Base-by-base conservation (phyloP, 2,329 filamentous ascomycete species). In the Celoporthe dispersa region DNA sequence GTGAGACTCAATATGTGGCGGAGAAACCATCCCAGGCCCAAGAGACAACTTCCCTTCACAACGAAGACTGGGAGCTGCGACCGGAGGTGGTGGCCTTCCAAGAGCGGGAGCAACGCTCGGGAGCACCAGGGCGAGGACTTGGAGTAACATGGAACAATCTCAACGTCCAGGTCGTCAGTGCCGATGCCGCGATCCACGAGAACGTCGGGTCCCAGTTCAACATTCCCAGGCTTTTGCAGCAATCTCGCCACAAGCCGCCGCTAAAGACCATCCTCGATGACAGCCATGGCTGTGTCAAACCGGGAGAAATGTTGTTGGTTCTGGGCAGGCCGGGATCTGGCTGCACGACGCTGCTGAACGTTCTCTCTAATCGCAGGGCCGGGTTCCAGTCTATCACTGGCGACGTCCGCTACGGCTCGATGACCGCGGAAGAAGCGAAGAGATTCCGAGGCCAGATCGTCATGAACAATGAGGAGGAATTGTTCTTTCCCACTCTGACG, bases 231-330 rank as follows among this genome's bases (percentile, higher is more conserved):
- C 80, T 84, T n/a, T 73, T 86, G 73, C 85, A 82, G 73, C 88
- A 90, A 73, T 81, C 80, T 69, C 82, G 81, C 73, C 82, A 81
- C 59, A 88, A 87, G 74, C 84, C 86, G 0, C 87, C 90, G 0
- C 78, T 91, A n/a, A 87, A 87, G 73, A 90, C 88, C 0, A 90
- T 94, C 62, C 79, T 94, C 31, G 85, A 91, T 66, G 84, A 87
- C 74, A 88, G 86, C 69, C 87, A 90, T 76, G 91, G 91, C 14
- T 92, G 89, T 73, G 88, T 93, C 65, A 90, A 90, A 77, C 90
- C 91, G 0, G 91, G 90, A 28, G 90, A 92, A 78, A 92, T 92
- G 91, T 79, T 92, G 1, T 80, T 92, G 0, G 90, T 93, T 0
- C 82, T 93, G 0, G 91, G 91, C 3, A 84, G 90, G 0, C 91